Conservation (phyloP, 192 early-diverging fungal species). For the Thoreauomyces humboldtii region DNA sequence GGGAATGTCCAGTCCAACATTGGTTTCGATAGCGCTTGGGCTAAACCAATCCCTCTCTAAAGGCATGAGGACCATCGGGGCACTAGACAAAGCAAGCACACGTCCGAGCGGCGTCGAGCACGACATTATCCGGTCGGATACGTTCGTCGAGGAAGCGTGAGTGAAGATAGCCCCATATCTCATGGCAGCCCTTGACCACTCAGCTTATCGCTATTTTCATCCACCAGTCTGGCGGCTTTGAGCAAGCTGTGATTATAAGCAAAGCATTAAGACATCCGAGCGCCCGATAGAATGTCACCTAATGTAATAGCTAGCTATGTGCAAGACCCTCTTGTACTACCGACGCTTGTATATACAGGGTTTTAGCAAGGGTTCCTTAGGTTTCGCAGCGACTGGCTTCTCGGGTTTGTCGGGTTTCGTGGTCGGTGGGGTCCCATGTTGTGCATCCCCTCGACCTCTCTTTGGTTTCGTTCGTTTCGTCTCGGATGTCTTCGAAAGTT, state of each 20-base stretch:
- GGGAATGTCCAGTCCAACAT: too few relatives aligned
- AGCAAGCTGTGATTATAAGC: neutral
- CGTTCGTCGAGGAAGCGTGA: neutral
- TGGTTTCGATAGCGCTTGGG: too few relatives aligned
- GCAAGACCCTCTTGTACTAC: neutral
- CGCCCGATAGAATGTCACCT: too few relatives aligned
- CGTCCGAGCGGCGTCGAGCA: neutral
- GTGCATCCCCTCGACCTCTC: neutral
- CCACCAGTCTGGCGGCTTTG: neutral
- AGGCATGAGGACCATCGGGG: neutral
- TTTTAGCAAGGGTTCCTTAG: conserved; percentile 39
- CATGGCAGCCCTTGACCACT: neutral
- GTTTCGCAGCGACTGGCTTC: neutral
- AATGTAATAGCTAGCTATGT: neutral
- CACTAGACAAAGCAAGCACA: neutral
- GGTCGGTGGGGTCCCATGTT: neutral
- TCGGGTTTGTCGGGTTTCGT: neutral
- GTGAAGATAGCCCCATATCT: neutral
- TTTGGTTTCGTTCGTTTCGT: neutral
- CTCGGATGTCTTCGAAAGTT: neutral
- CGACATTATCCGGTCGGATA: neutral
- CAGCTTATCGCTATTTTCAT: neutral
- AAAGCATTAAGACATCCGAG: too few relatives aligned
- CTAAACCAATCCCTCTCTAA: too few relatives aligned
- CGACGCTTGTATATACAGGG: conserved; percentile 62